Percentiles rank a stretch among this genome's conserved stretches.
phyloP scores from a whole-genome alignment of 2,329 filamentous ascomycete genomes.

The Thermochaetoides dissita region DNA sequence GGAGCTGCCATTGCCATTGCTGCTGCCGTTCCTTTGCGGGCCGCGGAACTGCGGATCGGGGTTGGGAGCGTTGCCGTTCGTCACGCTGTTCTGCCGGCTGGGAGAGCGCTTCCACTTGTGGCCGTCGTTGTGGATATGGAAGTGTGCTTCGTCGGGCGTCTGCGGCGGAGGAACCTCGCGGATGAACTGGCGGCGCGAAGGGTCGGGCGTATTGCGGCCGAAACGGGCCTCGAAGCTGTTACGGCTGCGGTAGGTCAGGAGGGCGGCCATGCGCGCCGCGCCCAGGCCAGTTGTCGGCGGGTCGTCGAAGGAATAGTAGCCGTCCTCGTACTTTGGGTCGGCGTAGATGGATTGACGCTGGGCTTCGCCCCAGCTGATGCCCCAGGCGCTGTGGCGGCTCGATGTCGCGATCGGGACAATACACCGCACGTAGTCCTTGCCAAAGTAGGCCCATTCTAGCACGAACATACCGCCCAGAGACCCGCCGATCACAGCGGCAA shows the following conservation, averaged over 20 bases:
- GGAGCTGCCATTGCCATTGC: slow-evolving; percentile 14
- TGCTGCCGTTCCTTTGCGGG: slow-evolving; percentile 34
- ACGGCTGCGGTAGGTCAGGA: slow-evolving; percentile 88
- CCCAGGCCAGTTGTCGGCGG: slow-evolving; percentile 77
- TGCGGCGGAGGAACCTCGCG: slow-evolving; percentile 48
- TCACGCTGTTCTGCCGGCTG: slow-evolving; percentile 33
- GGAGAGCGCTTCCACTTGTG: slow-evolving; percentile 47
- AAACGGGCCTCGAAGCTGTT: slow-evolving; percentile 96
- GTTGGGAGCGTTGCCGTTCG: slow-evolving; percentile 2
- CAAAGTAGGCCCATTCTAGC: slow-evolving; percentile 85
- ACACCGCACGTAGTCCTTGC: slow-evolving; percentile 66
- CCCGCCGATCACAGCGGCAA: slow-evolving; percentile 68
- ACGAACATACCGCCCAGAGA: slow-evolving; percentile 85
- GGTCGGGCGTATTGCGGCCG: slow-evolving; percentile 80
- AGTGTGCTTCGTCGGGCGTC: slow-evolving; percentile 58
- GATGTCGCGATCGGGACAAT: slow-evolving; percentile 78
- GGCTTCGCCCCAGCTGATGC: slow-evolving; percentile 81
- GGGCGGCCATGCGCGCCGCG: slow-evolving; percentile 89
- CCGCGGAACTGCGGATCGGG: slow-evolving; percentile 59
- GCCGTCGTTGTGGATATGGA: slow-evolving; percentile 72
- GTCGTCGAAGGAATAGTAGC: slow-evolving; percentile 80
- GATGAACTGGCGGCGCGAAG: slow-evolving; percentile 70
- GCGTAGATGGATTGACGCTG: slow-evolving; percentile 91
- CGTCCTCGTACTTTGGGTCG: slow-evolving; percentile 95
- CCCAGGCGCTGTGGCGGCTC: slow-evolving; percentile 74